Evolutionary conservation across 805 yeast species (phyloP).

Genomic region (Teunomyces atbi): DNA sequence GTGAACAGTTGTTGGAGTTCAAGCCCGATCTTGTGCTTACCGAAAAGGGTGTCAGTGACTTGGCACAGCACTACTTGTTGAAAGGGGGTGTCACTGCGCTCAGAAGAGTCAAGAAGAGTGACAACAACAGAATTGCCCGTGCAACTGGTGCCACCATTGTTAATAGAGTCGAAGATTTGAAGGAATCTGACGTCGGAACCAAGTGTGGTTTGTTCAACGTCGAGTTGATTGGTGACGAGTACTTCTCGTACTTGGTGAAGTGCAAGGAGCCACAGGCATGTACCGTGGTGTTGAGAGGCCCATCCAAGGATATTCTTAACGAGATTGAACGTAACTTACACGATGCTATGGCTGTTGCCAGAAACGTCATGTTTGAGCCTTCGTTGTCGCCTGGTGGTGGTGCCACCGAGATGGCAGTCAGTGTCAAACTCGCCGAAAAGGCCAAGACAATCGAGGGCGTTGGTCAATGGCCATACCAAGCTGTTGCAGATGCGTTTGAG

Average conservation of each 20-base stretch:
- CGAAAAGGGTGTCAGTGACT: slow-evolving; percentile 96
- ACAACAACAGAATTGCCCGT: slow-evolving; percentile 93
- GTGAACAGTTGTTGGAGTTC: slow-evolving; percentile 78
- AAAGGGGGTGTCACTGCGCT: slow-evolving; percentile 91
- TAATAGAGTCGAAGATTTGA: slow-evolving; percentile 90
- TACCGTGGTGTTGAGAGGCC: slow-evolving; percentile 89
- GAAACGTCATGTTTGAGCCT: slow-evolving; percentile 94
- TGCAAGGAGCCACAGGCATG: slow-evolving; percentile 90
- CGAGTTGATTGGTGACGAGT: slow-evolving; percentile 96
- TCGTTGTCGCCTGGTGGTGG: slow-evolving; percentile 98
- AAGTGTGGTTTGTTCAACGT: slow-evolving; percentile 89
- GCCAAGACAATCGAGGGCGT: slow-evolving; percentile 93
- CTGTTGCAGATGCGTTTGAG: slow-evolving; percentile 98
- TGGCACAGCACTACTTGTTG: slow-evolving; percentile 93
- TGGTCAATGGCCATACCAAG: slow-evolving; percentile 98
- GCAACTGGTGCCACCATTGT: slow-evolving; percentile 98
- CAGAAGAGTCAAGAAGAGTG: slow-evolving; percentile 93
- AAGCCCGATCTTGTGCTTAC: slow-evolving; percentile 95
- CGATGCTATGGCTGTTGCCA: slow-evolving; percentile 97
- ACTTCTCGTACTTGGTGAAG: slow-evolving; percentile 79
- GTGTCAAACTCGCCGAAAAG: slow-evolving; percentile 81
- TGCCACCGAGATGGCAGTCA: slow-evolving; percentile 98
- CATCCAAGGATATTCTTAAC: slow-evolving; percentile 92
- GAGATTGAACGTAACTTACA: slow-evolving; percentile 96
- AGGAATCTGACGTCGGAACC: slow-evolving; percentile 86